Base-by-base conservation (phyloP, 768 basidiomycete genomes). In the Leccinellum luteum region DNA sequence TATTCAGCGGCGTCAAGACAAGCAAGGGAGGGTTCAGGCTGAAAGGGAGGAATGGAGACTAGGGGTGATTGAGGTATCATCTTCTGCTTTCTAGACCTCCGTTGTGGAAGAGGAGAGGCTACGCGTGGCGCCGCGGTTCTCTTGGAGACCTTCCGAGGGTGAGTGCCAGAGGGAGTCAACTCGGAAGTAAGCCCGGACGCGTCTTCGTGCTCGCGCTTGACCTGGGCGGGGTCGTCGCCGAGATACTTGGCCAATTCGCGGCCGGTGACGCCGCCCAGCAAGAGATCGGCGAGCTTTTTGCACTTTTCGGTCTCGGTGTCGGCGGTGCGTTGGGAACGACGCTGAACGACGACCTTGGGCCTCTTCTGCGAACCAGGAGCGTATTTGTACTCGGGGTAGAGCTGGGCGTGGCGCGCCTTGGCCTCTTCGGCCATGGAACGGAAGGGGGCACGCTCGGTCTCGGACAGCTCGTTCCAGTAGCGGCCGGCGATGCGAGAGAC, bases 401-500 rank as follows among this genome's bases (percentile, higher is more conserved):
- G 71, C 61, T 68, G 60, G 28, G 76, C 77, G 60, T 89, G 86
- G 50, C 75, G 71, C 4, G 62, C 64, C 56, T 82, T 78, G 27
- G 73, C 81, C 52, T 77, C 66, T 15, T 74, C 76, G 3, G 87
- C 87, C 64, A 74, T 64, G 15, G 64, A 66, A 35, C 75, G 68
- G 78, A 80, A 89, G 19, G 69, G 73, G 6, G 67, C 72, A 52
- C 79, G 81, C 64, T 83, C 79, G 23, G 74, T 76, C 1, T 70
- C 67, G 10, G 73, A 64, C 31, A 90, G 72, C 53, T 79, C 68
- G 49, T 81, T 81, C 92, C 92, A 94, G 61, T 80, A 77, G 32
- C 82, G 69, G 4, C 86, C 90, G 2, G 85, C 87, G 52, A 90
- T 80, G 55, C 84, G 79, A 57, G 85, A 87, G 57, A 93, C 81